Evolutionary conservation across 1,139 yeast species (phyloP).

Genomic region (Geotrichum macrosporum): DNA sequence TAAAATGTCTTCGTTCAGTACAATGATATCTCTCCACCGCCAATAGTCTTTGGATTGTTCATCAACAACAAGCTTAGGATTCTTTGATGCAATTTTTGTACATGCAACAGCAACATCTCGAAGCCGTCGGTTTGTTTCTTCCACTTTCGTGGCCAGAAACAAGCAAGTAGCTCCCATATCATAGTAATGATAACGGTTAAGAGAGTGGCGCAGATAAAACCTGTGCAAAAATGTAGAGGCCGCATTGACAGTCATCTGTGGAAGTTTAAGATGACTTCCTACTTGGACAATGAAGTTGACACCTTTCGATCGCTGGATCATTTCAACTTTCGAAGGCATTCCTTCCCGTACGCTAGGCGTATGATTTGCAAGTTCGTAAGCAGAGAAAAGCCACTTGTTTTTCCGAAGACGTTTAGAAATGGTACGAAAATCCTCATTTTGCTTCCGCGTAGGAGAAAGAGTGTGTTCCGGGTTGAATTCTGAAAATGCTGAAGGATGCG

Average conservation of each 20-base stretch:
- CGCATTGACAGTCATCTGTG: conserved; percentile 46
- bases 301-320: conserved; percentile 45
- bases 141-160: conserved; percentile 51
- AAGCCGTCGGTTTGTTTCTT: conserved; percentile 47
- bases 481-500: background rate
- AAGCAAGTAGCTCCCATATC: conserved; percentile 48
- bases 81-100: conserved; percentile 45
- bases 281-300: conserved; percentile 45
- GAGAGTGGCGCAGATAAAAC: conserved; percentile 46
- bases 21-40: conserved; percentile 49
- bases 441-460: background rate
- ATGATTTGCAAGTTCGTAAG: conserved; percentile 17
- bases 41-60: conserved; percentile 48
- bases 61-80: conserved; percentile 41
- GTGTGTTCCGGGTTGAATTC: background rate
- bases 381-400: conserved; percentile 22
- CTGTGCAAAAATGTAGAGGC: conserved; percentile 50
- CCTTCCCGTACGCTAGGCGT: conserved; percentile 42
- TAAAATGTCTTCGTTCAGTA: conserved; percentile 45
- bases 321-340: conserved; percentile 41
- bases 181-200: conserved; percentile 42
- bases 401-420: conserved; percentile 9
- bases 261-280: conserved; percentile 44
- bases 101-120: conserved; percentile 47
- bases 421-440: background rate